Evolutionary conservation across 805 yeast species (phyloP), one percentile per base, ranked within the genome.

Genomic region (Cyberlindnera americana): DNA sequence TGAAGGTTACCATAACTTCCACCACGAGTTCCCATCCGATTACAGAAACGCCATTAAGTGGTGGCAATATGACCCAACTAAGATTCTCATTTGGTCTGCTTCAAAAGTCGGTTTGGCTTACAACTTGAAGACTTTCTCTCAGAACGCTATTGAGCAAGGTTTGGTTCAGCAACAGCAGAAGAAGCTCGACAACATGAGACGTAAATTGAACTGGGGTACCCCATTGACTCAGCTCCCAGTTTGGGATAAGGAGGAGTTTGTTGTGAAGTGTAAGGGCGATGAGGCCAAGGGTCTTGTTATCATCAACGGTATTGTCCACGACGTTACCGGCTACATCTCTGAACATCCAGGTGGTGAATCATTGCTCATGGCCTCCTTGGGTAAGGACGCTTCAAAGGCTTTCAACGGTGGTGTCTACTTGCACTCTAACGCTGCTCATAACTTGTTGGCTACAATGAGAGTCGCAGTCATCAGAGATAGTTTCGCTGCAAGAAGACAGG

Each of bases 1-100:
- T 64, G 95, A 85, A 66, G 95, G 95, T 50, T 83, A 84, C 72
- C 93, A 85, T 59, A 85, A 85, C 67, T 85, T 84, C 78, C 95
- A 85, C 64, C 95, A 85, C 62, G 95, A 84, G 69, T 85, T 84
- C 74, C 93, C 95, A 55, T 75, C 86, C 17, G 95, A 85, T 66
- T 85, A 84, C 75, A 78, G 95, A 75, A 84, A 84, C 60, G 93
- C 93, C 29, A 72, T 84, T 57, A 81, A 78, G 60, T 84, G 93
- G 93, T 84, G 80, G 70, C 91, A 84, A 71, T 84, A 80, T 59
- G 95, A 85, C 61, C 95, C 95, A 53, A 83, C 93, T 35, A 84
- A 84, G 65, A 54, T 77, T 34, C 53, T 73, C 38, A 83, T 84
- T 50, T 83, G 70, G 62, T 25, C 62, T 6, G 63, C 74, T 40